A percentile compares a stretch with the other conserved stretches of the same genome.
These are phyloP conservation scores for Picochlorum costavermella DNA, from an alignment of 139 green algal genomes.

Conservation along the genomic window DNA sequence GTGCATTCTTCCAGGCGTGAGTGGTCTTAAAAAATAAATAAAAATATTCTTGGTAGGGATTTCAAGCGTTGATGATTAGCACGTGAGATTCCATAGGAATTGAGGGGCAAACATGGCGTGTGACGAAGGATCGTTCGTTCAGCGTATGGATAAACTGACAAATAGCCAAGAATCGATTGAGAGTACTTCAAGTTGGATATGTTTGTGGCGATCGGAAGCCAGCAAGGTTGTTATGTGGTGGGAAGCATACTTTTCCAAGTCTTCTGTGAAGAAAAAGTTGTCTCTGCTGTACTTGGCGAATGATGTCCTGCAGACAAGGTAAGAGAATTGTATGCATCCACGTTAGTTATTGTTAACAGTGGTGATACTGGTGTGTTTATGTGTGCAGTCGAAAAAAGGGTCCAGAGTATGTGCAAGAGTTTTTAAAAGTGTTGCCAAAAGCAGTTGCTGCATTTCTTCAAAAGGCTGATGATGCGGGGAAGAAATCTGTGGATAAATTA, in stretches of 20 bases:
- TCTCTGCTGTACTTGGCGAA: conserved; percentile 66
- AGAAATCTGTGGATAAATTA: conserved; percentile 17
- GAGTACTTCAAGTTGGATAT: conserved; percentile 33
- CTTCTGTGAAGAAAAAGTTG: conserved; percentile 31
- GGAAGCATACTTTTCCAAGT: conserved; percentile 34
- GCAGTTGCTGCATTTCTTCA: conserved; percentile 35
- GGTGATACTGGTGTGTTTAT: not conserved
- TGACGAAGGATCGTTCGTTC: conserved; percentile 13
- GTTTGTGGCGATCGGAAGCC: conserved; percentile 23
- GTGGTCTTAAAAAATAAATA: not conserved
- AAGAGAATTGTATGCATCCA: not conserved
- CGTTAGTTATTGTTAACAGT: not conserved
- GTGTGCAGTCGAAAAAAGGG: conserved; percentile 49
- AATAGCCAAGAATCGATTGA: conserved; percentile 55
- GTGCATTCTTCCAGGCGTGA: not conserved
- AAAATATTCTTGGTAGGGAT: not conserved
- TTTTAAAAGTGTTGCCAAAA: conserved; percentile 44
- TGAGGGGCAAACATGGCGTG: conserved; percentile 19
- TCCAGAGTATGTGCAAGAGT: conserved; percentile 57
- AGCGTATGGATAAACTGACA: conserved; percentile 48
- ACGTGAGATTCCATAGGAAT: not conserved
- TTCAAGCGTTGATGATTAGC: not conserved
- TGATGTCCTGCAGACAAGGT: conserved; percentile 67
- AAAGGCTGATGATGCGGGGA: conserved; percentile 31
- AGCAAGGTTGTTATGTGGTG: conserved; percentile 26